phyloP scores from a whole-genome alignment of 2,329 filamentous ascomycete genomes.

The Botrytis paeoniae region DNA sequence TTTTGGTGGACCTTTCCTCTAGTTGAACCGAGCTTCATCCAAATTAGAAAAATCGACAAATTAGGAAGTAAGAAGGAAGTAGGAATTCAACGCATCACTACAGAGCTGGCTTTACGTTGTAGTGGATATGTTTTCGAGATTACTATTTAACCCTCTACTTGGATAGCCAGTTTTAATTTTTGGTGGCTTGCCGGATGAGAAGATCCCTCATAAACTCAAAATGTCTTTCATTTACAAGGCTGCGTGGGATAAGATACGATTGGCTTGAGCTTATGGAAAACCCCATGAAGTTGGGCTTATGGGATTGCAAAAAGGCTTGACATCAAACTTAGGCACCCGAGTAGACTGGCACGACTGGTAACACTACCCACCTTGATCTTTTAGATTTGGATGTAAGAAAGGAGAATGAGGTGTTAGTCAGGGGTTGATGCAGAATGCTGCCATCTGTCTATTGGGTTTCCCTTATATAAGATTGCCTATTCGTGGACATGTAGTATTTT shows the following conservation, averaged over 20 bases:
- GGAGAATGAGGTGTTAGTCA: not conserved
- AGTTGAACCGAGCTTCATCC: not conserved
- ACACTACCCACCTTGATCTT: not conserved
- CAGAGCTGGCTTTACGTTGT: not conserved
- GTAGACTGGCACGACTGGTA: not conserved
- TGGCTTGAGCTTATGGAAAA: not conserved
- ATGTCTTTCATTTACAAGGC: not conserved
- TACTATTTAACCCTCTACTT: not conserved
- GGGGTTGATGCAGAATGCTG: not conserved
- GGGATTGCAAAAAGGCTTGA: not conserved
- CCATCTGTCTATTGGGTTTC: not conserved
- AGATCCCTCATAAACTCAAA: not conserved
- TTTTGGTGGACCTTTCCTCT: not conserved
- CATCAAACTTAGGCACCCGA: slow-evolving; percentile 5
- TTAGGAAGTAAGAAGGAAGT: not conserved
- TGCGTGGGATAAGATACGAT: not conserved
- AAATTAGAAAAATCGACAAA: not conserved
- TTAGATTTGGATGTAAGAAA: not conserved
- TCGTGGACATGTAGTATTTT: not conserved
- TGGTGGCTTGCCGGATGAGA: not conserved
- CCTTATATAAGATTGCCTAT: not conserved
- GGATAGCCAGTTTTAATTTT: not conserved
- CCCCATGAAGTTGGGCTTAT: not conserved
- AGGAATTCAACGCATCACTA: not conserved
- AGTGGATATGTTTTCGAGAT: not conserved